A percentile compares a stretch with the other conserved stretches of the same genome.
Evolutionary conservation across 345 rosid species (phyloP).

Genomic region (Boechera retrofracta): DNA sequence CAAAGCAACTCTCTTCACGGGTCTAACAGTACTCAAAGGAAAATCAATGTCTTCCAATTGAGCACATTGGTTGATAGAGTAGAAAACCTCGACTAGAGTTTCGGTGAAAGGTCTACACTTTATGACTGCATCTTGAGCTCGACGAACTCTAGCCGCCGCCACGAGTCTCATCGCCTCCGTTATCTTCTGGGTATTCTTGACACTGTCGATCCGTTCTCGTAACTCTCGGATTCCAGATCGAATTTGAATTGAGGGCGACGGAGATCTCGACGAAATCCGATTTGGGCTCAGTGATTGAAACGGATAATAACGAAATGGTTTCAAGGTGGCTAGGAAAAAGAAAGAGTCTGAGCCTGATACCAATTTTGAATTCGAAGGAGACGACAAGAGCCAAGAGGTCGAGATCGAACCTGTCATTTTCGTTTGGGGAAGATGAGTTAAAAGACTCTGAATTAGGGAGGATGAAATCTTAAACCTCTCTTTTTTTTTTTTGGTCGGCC

Average conservation of each 20-base stretch:
- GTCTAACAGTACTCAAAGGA: constrained; percentile 68
- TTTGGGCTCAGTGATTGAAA: constrained; percentile 17
- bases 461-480: too few relatives aligned
- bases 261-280: constrained; percentile 28
- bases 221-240: constrained; percentile 69
- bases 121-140: constrained; percentile 91
- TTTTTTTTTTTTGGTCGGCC: too few relatives aligned
- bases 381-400: constrained; percentile 27
- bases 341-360: constrained; percentile 3
- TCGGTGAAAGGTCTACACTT: constrained; percentile 75
- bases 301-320: constrained; percentile 21
- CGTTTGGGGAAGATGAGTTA: neutral
- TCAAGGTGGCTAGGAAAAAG: neutral
- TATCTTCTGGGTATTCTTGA: constrained; percentile 72
- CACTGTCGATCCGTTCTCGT: constrained; percentile 59
- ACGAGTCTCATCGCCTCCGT: constrained; percentile 90
- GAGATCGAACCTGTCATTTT: constrained; percentile 40
- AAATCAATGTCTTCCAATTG: constrained; percentile 68
- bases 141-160: constrained; percentile 76
- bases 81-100: constrained; percentile 61
- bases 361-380: constrained; percentile 28
- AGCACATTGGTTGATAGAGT: constrained; percentile 52
- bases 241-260: constrained; percentile 25
- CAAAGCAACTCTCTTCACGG: constrained; percentile 77
- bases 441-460: neutral